Evolutionary conservation across 1,284 basidiomycete genomes (phyloP), one percentile per base, ranked within the genome.

Genomic region (Ceratobasidium sp.): DNA sequence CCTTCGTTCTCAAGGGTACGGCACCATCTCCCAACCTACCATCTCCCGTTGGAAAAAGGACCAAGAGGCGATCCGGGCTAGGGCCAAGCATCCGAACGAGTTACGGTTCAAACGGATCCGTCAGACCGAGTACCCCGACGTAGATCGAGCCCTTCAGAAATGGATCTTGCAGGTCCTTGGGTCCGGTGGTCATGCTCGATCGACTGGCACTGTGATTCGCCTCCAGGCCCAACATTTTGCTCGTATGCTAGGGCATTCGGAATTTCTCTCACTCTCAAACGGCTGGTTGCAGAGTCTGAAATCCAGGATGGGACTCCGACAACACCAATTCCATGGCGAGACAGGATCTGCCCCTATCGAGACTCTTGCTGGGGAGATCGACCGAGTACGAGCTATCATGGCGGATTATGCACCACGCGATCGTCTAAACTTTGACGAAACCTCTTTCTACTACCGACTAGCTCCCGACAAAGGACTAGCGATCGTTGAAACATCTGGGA

Each of bases 351-450:
- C 71, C 0, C 51, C 69, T 5, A 15, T 56, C 33, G 40, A 53
- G 1, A 53, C 9, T 0, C 60, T 78, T 56, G 39, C 3, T 1
- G 51, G 44, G 0, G 77, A 71, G 26, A 56, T 64, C 6, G 4
- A 3, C 3, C 42, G 60, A 5, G 51, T 77, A 1, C 61, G 63
- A 6, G 4, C 51, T 28, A 26, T 77, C 15, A 56, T 69, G 44
- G 46, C 28, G 5, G 7, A 40, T 3, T 78, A 78, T 84, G 12
- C 79, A 12, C 73, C 81, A 49, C 70, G 80, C 23, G 82, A 86
- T 66, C 85, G 84, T 40, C 85, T 84, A 55, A 86, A 86, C 71
- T 83, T 85, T 83, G 86, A 86, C 81, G 84, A 86, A 78, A 85
- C 85, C 7, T 84, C 84, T 0, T 77, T 86, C 2, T 85, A 85